Conservation (phyloP, 1,284 basidiomycete genomes). For the Pseudozyma tsukubaensis region DNA sequence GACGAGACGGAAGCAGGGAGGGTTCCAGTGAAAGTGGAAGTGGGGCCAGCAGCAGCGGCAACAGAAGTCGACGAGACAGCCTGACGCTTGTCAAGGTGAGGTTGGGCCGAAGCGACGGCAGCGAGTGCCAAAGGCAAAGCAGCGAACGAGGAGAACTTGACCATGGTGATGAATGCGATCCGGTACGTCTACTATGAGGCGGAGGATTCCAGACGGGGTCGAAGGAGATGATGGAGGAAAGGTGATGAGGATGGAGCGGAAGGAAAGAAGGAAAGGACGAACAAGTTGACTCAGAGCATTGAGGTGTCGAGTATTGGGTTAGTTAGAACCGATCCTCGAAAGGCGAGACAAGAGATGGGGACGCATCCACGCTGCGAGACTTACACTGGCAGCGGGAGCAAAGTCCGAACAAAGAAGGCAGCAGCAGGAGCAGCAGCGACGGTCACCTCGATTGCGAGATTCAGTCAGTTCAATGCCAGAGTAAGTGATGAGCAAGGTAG, state of each 20-base stretch:
- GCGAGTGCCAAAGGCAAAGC: conserved; percentile 38
- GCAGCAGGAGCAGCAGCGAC: too few species aligned
- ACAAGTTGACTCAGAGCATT: too few species aligned
- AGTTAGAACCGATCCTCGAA: too few species aligned
- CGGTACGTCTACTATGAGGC: conserved; percentile 14
- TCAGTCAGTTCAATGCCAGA: too few species aligned
- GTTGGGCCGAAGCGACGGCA: conserved; percentile 31
- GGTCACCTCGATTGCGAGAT: too few species aligned
- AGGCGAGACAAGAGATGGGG: too few species aligned
- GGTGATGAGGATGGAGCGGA: neutral
- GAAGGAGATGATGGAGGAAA: neutral
- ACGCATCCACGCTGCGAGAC: too few species aligned
- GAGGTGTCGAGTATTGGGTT: too few species aligned
- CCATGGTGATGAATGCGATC: conserved; percentile 50
- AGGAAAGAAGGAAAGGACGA: too few species aligned
- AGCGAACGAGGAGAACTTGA: conserved; percentile 38
- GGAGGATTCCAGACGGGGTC: neutral
- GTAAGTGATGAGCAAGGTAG: too few species aligned
- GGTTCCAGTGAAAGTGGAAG: conserved; percentile 54
- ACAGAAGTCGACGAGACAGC: conserved; percentile 24
- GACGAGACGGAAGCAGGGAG: conserved; percentile 52
- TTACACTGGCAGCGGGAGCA: too few species aligned
- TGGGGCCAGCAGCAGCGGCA: conserved; percentile 36
- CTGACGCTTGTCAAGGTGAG: conserved; percentile 40
- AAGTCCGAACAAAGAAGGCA: too few species aligned